Base-by-base conservation (phyloP, 805 yeast species). In the Teunomyces atbi region DNA sequence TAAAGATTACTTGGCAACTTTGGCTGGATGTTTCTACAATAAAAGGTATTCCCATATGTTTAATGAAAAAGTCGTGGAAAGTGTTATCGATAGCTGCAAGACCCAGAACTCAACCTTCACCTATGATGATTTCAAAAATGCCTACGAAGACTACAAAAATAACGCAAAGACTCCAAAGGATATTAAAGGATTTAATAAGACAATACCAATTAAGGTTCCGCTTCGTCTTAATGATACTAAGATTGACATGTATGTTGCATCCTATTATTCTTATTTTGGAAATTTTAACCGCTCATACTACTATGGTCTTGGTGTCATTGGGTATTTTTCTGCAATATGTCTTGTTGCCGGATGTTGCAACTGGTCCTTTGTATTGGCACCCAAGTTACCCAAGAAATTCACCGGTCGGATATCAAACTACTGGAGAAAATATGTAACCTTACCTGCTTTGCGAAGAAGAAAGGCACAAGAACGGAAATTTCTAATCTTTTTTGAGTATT, bases 341-440 rank as follows among this genome's bases (percentile, higher is more conserved):
- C 18, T 53, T 3, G n/a, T 46, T 4, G 52, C 46, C 4, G 51
- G 45, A 3, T 16, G 42, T 26, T 33, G 30, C 13, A 47, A 48
- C 42, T 54, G 55, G 55, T 23, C 44, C 32, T 48, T 45, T 13
- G 13, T 38, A n/a, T 39, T 54, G 28, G 43, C 69, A 21, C 83
- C 83, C 3, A 48, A 59, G 1, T 39, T 69, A 19, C 50, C 62
- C 7, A 59, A 61, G 26, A 45, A 51, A 3, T 53, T 65, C 11
- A 66, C 65, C 18, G 73, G 72, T 1, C 60, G 56, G 3, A 16
- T 38, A 12, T 38, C 50, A 21, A 54, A 51, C 13, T 16, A 35
- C 30, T 39, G 48, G 35, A 44, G 64, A 21, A 47, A 47, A 7
- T 33, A 46, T 26, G 39, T 61, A 5, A 50, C 62, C 1, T 37